These are phyloP conservation scores for Chaetoceros tenuissimus DNA, from an alignment of 108 stramenopile species.

Conservation along the genomic window DNA sequence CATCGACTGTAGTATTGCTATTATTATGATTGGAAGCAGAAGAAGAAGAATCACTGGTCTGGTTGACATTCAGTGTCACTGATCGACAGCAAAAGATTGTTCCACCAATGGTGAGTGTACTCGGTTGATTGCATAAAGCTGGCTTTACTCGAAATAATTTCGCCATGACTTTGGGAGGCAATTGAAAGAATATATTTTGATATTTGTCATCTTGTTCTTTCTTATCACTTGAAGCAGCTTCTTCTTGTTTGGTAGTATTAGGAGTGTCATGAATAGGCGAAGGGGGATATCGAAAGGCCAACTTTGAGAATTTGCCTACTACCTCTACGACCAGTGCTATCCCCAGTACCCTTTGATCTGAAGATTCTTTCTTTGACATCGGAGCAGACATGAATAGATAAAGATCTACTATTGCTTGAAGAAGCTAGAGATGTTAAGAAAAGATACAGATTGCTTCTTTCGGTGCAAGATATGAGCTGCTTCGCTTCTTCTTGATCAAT, in stretches of 20 bases:
- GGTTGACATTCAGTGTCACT: slow-evolving; percentile 41
- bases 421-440: too few relatives aligned
- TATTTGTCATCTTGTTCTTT: slow-evolving; percentile 5
- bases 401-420: too few relatives aligned
- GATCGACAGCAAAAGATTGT: slow-evolving; percentile 81
- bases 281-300: slow-evolving; percentile 76
- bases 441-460: too few relatives aligned
- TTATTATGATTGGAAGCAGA: neutral
- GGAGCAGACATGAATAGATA: too few relatives aligned
- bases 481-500: too few relatives aligned
- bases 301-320: slow-evolving; percentile 51
- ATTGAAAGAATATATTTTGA: slow-evolving; percentile 67
- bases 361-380: too few relatives aligned
- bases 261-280: slow-evolving; percentile 17
- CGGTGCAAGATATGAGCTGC: too few relatives aligned
- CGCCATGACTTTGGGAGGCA: slow-evolving; percentile 65
- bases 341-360: too few relatives aligned
- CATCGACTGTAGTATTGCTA: slow-evolving; percentile 2
- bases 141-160: slow-evolving; percentile 80
- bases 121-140: slow-evolving; percentile 67
- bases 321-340: slow-evolving; percentile 76
- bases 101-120: slow-evolving; percentile 64
- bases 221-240: slow-evolving; percentile 3
- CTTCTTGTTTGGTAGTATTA: neutral
- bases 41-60: neutral